Conservation (phyloP, 257 asterid species). For the Solanum pinnatisectum region DNA sequence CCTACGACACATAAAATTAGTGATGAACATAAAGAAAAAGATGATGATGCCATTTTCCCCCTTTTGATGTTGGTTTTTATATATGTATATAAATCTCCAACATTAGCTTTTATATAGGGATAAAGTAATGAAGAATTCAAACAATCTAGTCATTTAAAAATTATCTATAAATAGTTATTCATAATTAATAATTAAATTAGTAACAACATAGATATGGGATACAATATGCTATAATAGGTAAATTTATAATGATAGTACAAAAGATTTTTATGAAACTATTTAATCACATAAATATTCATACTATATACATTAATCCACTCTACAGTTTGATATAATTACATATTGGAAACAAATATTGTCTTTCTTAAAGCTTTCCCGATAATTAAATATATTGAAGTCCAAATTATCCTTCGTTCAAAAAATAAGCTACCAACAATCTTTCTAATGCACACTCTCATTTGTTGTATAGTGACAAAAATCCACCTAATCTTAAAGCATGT, state of each 20-base stretch:
- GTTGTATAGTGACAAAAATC: not conserved
- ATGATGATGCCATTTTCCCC: not conserved
- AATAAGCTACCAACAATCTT: too few species aligned
- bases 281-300: not conserved
- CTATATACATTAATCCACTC: too few species aligned
- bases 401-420: too few species aligned
- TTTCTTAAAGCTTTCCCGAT: not conserved
- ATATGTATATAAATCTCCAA: not conserved
- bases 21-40: not conserved
- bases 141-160: not conserved
- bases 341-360: too few species aligned
- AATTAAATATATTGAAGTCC: not conserved
- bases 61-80: not conserved
- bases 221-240: not conserved
- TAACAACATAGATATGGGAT: not conserved
- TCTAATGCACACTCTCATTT: too few species aligned
- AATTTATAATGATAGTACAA: not conserved
- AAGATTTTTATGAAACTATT: not conserved
- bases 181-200: not conserved
- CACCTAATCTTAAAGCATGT: not conserved
- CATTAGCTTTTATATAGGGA: not conserved
- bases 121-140: not conserved
- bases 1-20: not conserved
- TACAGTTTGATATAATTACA: too few species aligned
- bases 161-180: not conserved